These are phyloP conservation scores for Suillus variegatus DNA, from an alignment of 768 basidiomycete species.

Conservation along the genomic window DNA sequence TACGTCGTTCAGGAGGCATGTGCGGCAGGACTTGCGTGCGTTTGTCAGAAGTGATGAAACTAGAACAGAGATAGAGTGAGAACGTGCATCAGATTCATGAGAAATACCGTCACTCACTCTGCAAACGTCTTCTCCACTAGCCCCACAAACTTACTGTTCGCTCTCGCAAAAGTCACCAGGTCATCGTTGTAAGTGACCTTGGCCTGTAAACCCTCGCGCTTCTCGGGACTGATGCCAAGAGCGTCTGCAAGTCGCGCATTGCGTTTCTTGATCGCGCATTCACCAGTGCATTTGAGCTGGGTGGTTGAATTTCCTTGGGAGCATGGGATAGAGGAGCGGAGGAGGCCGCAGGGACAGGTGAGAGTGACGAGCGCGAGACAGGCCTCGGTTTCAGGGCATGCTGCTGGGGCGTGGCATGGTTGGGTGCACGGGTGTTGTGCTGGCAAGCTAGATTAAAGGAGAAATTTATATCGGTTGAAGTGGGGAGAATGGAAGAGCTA, in stretches of 20 bases:
- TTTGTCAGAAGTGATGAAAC: constrained; percentile 71
- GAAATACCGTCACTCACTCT: constrained; percentile 54
- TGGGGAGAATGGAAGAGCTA: constrained; percentile 21
- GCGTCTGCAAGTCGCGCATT: constrained; percentile 91
- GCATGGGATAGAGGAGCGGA: constrained; percentile 74
- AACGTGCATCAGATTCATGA: constrained; percentile 20
- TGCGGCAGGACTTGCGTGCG: constrained; percentile 73
- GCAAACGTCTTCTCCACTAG: constrained; percentile 81
- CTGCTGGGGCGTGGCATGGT: constrained; percentile 86
- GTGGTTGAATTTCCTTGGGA: constrained; percentile 50
- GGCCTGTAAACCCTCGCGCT: constrained; percentile 32
- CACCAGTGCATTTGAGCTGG: constrained; percentile 71
- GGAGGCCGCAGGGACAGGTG: constrained; percentile 81
- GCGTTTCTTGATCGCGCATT: constrained; percentile 83
- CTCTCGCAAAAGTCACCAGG: constrained; percentile 57
- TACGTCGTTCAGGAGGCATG: constrained; percentile 77
- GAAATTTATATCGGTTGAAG: background rate
- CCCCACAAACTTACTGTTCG: constrained; percentile 64
- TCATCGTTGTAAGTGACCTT: constrained; percentile 62
- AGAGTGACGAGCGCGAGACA: constrained; percentile 70
- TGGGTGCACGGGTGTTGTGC: constrained; percentile 72
- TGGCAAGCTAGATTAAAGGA: constrained; percentile 49
- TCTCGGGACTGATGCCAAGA: constrained; percentile 73
- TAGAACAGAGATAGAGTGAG: constrained; percentile 24
- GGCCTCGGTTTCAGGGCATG: constrained; percentile 78